These are phyloP conservation scores for Macroventuria anomochaeta DNA, from an alignment of 2,329 filamentous ascomycete species.

Conservation along the genomic window DNA sequence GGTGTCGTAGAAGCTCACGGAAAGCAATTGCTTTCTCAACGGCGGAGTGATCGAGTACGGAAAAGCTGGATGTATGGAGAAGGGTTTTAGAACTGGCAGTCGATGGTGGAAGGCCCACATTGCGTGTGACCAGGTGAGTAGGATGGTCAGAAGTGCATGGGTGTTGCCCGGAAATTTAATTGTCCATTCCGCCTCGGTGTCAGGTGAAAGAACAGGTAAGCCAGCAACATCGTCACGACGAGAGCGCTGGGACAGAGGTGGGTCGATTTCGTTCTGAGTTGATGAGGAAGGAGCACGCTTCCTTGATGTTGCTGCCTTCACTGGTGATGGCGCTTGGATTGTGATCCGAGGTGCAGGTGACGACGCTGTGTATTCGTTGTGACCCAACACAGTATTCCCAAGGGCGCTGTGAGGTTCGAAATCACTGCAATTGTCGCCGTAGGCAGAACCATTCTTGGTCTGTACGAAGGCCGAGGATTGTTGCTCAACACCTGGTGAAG, in stretches of 20 bases:
- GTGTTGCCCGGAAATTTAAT: constrained; percentile 26
- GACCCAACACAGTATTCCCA: not conserved
- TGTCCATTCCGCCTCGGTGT: constrained; percentile 7
- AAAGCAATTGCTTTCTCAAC: constrained; percentile 19
- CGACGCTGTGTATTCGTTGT: not conserved
- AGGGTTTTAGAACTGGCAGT: constrained; percentile 14
- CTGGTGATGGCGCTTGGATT: constrained; percentile 14
- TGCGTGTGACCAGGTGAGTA: constrained; percentile 29
- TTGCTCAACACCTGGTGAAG: constrained; percentile 14
- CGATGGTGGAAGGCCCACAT: constrained; percentile 20
- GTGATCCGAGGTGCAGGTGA: constrained; percentile 1
- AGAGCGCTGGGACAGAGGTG: constrained; percentile 1
- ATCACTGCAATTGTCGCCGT: not conserved
- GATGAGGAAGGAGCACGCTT: constrained; percentile 14
- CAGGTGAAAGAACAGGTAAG: constrained; percentile 15
- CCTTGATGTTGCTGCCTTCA: not conserved
- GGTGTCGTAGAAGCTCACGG: constrained; percentile 32
- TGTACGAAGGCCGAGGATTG: not conserved
- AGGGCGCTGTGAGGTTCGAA: not conserved
- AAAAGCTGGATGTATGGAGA: constrained; percentile 27
- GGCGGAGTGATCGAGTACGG: constrained; percentile 22
- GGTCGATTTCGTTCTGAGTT: not conserved
- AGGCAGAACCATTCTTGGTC: not conserved
- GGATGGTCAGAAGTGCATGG: constrained; percentile 19
- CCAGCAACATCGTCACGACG: constrained; percentile 7